Conservation (phyloP, 352 stramenopile species). For the Phytophthora niederhauseri region DNA sequence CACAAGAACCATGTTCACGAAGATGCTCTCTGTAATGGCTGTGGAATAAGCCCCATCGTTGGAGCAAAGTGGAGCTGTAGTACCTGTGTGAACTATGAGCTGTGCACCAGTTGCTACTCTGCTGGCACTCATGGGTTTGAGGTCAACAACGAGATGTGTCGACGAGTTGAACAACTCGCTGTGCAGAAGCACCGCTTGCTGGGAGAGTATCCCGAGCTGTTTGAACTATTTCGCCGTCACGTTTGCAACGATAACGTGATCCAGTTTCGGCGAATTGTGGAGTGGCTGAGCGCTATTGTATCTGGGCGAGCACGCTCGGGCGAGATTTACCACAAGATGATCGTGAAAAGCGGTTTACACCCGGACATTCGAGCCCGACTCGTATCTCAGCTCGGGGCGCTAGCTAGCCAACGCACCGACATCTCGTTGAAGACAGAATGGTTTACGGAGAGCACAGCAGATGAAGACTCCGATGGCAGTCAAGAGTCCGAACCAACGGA, state of each 20-base stretch:
- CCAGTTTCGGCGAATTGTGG: slow-evolving; percentile 67
- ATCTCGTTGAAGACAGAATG: slow-evolving; percentile 77
- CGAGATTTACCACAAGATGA: slow-evolving; percentile 66
- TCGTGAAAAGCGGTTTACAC: slow-evolving; percentile 74
- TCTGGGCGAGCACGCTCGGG: slow-evolving; percentile 46
- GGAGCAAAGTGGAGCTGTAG: slow-evolving; percentile 81
- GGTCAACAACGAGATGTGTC: slow-evolving; percentile 71
- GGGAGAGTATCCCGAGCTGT: slow-evolving; percentile 66
- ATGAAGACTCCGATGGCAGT: slow-evolving; percentile 36
- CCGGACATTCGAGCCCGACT: slow-evolving; percentile 76
- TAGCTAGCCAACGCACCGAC: slow-evolving; percentile 63
- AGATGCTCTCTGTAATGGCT: slow-evolving; percentile 82
- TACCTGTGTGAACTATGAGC: slow-evolving; percentile 67
- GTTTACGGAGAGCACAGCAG: slow-evolving; percentile 52
- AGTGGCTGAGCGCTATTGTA: slow-evolving; percentile 77
- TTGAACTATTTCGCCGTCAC: slow-evolving; percentile 70
- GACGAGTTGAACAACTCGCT: slow-evolving; percentile 60
- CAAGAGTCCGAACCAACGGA: slow-evolving; percentile 17
- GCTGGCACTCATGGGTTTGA: slow-evolving; percentile 74
- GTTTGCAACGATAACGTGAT: slow-evolving; percentile 76
- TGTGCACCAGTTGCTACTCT: slow-evolving; percentile 77
- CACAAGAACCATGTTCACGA: slow-evolving; percentile 78
- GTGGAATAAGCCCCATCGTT: slow-evolving; percentile 77
- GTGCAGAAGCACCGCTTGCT: slow-evolving; percentile 59
- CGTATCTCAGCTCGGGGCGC: slow-evolving; percentile 59